A percentile compares a stretch with the other conserved stretches of the same genome.
Evolutionary conservation across 2,329 filamentous ascomycete species (phyloP).

Genomic region (Scleromitrula shiraiana): DNA sequence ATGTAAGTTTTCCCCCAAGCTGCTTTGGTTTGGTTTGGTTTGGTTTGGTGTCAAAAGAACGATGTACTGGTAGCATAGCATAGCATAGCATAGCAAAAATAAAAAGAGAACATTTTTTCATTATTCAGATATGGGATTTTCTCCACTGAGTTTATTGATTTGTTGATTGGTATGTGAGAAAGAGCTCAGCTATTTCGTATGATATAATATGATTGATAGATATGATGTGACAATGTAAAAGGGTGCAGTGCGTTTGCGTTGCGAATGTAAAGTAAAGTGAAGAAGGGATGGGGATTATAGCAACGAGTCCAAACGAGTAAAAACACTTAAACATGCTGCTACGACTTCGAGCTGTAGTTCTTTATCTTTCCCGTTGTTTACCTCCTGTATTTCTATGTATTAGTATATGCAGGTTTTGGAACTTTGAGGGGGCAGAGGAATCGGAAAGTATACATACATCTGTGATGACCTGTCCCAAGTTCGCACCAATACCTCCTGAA

Average conservation of each 20-base stretch:
- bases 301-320: slow-evolving; percentile 92
- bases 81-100: background rate
- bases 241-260: too few relatives aligned
- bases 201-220: background rate
- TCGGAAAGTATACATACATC: slow-evolving; percentile 44
- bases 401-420: slow-evolving; percentile 8
- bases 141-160: too few relatives aligned
- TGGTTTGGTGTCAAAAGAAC: too few relatives aligned
- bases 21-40: too few relatives aligned
- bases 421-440: slow-evolving; percentile 8
- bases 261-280: background rate
- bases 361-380: slow-evolving; percentile 80
- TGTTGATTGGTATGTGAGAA: too few relatives aligned
- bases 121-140: too few relatives aligned
- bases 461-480: slow-evolving; percentile 75
- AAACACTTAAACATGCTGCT: slow-evolving; percentile 92
- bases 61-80: slow-evolving; percentile 1
- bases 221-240: background rate
- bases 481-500: slow-evolving; percentile 78
- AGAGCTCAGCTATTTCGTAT: too few relatives aligned
- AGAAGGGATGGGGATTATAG: slow-evolving; percentile 58
- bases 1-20: too few relatives aligned
- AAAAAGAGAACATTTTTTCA: background rate
- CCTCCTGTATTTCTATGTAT: slow-evolving; percentile 45
- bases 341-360: slow-evolving; percentile 94